Evolutionary conservation across 2,329 filamentous ascomycete species (phyloP).

Genomic region (Hypoxylon sp.): DNA sequence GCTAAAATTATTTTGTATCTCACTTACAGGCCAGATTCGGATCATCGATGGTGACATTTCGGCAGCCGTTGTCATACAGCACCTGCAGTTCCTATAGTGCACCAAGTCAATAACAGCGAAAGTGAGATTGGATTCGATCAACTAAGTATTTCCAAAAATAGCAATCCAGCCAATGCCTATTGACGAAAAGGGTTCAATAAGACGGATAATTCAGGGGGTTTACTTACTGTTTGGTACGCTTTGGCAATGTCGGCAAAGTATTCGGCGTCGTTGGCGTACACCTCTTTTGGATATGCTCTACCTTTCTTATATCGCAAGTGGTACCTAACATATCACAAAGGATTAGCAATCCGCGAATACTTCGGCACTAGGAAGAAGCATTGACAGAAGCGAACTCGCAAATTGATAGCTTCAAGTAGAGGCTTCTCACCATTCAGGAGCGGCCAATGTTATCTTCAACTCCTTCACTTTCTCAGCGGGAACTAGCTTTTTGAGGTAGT

Average conservation of each 20-base stretch:
- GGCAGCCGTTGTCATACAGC: conserved; percentile 73
- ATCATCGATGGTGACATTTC: conserved; percentile 78
- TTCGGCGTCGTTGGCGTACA: conserved; percentile 71
- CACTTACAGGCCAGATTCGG: conserved; percentile 75
- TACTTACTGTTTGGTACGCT: conserved; percentile 63
- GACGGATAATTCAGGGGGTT: background rate
- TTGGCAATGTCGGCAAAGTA: conserved; percentile 76
- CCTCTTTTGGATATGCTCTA: conserved; percentile 69
- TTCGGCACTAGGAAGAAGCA: background rate
- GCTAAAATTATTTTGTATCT: background rate
- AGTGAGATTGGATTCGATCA: conserved; percentile 42
- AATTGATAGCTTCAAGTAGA: background rate
- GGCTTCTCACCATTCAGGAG: conserved; percentile 61
- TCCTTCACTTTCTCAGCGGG: conserved; percentile 74
- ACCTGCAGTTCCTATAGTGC: conserved; percentile 66
- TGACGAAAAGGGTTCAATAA: conserved; percentile 3
- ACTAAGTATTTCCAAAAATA: conserved; percentile 50
- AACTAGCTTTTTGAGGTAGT: conserved; percentile 62
- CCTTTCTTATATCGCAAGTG: conserved; percentile 72
- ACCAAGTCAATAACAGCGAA: conserved; percentile 11
- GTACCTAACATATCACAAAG: conserved; percentile 52
- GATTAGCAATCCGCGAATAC: conserved; percentile 6
- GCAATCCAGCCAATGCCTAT: background rate
- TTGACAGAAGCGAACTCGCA: background rate
- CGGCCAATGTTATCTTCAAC: conserved; percentile 67